Evolutionary conservation across 2,329 filamentous ascomycete species (phyloP).

Genomic region (Talaromyces pinophilus): DNA sequence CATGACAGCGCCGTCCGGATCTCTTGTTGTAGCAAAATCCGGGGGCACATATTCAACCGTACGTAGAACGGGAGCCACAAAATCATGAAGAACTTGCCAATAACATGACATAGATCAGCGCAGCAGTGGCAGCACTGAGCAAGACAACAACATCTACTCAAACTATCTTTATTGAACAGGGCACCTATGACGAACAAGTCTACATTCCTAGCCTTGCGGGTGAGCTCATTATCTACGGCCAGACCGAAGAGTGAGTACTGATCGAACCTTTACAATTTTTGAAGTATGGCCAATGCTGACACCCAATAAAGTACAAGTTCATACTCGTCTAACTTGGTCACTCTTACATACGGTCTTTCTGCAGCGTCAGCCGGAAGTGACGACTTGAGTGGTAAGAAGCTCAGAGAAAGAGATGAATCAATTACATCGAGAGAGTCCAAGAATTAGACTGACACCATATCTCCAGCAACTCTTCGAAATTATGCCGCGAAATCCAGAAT

Average conservation of each 20-base stretch:
- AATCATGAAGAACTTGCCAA: not conserved
- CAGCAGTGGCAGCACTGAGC: constrained; percentile 61
- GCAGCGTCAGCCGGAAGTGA: constrained; percentile 24
- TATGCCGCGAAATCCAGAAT: constrained; percentile 22
- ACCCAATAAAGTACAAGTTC: constrained; percentile 42
- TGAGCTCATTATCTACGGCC: constrained; percentile 59
- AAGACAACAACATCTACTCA: constrained; percentile 53
- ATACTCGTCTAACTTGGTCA: constrained; percentile 61
- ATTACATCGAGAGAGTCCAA: too few species aligned
- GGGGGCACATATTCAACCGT: constrained; percentile 30
- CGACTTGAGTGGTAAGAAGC: constrained; percentile 28
- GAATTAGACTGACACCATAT: not conserved
- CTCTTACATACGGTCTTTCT: constrained; percentile 43
- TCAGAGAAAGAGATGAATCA: too few species aligned
- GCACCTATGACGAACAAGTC: constrained; percentile 64
- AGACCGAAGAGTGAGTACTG: constrained; percentile 47
- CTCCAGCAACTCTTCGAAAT: constrained; percentile 19
- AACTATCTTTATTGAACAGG: constrained; percentile 63
- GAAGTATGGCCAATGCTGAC: not conserved
- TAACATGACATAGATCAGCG: constrained; percentile 27
- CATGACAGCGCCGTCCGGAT: constrained; percentile 29
- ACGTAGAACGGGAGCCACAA: not conserved
- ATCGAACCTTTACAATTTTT: not conserved
- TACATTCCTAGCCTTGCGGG: constrained; percentile 53
- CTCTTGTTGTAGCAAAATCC: constrained; percentile 31